Evolutionary conservation across 2,329 filamentous ascomycete genomes (phyloP), one percentile per base, ranked within the genome.

Genomic region (Fusarium sp.): DNA sequence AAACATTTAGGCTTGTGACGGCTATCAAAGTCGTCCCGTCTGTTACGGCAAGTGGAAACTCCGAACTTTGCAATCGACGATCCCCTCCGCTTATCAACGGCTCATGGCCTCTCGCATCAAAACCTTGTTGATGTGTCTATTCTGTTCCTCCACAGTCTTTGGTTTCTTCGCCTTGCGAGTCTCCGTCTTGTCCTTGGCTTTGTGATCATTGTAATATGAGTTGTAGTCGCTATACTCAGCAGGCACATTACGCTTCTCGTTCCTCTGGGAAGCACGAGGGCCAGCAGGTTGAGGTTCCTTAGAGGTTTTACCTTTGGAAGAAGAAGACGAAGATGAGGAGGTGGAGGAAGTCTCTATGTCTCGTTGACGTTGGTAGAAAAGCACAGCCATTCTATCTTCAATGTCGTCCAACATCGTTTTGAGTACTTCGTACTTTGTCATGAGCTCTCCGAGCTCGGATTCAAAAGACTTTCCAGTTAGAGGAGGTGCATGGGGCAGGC

Each of bases 41-140:
- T 18, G 16, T 37, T 6, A 3, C 10, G 5, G 9, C 34, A 37
- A n/a, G 34, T 37, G 34, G 34, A 11, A 43, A 10, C 11, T 23
- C 13, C 30, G 4, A 7, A 23, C 4, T 14, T 5, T 26, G 13
- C 19, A 21, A 7, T 21, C 14, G n/a, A 19, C 21, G 16, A 11
- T 21, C 21, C 21, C 14, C 16, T 2, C 16, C 9, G 14, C 55
- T 45, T 30, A 53, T 21, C 7, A 9, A 4, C 26, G 18, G 7
- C 19, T 19, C 25, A 28, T 46, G 25, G 3, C 44, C 16, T 65
- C 34, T 1, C 61, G 34, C 0, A 65, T 39, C 16, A 65, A 28
- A 1, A 60, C 53, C 30, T 53, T 65, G 19, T 65, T 65, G 10
- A 65, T 65, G 4, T 65, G 46, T 2, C 34, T 30, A 6, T 65